Conservation (phyloP, 108 stramenopile species). For the Thalassiosira profunda region DNA sequence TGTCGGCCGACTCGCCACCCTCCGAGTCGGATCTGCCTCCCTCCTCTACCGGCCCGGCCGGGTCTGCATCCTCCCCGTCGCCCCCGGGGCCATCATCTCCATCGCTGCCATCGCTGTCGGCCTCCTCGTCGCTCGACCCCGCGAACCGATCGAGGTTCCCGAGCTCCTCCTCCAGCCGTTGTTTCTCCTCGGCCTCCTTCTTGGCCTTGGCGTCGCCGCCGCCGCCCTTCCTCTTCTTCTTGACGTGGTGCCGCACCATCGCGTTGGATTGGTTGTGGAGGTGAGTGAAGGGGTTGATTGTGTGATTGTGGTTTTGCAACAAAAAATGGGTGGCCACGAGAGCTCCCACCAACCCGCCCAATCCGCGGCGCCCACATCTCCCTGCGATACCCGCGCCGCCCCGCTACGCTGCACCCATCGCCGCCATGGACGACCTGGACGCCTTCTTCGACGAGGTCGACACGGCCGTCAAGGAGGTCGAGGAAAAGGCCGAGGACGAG, state of each 20-base stretch:
- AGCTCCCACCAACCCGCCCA: too few species aligned
- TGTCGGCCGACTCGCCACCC: slow-evolving; percentile 24
- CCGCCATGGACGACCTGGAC: slow-evolving; percentile 69
- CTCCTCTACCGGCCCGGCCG: slow-evolving; percentile 19
- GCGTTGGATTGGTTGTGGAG: background rate
- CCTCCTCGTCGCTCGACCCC: slow-evolving; percentile 86
- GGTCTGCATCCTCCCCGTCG: slow-evolving; percentile 1
- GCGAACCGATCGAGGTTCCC: slow-evolving; percentile 82
- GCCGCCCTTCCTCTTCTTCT: slow-evolving; percentile 40
- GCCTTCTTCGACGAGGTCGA: slow-evolving; percentile 88
- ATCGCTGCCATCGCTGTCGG: background rate
- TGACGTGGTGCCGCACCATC: slow-evolving; percentile 43
- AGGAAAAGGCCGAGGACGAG: slow-evolving; percentile 35
- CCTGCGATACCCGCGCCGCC: too few species aligned
- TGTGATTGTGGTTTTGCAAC: background rate
- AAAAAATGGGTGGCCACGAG: too few species aligned
- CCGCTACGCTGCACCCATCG: too few species aligned
- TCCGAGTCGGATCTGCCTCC: slow-evolving; percentile 17
- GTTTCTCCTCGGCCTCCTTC: slow-evolving; percentile 11
- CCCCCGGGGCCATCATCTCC: slow-evolving; percentile 24
- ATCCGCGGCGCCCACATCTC: too few species aligned
- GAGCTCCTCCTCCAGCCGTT: slow-evolving; percentile 21
- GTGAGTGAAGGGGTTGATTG: background rate
- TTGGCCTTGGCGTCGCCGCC: slow-evolving; percentile 9
- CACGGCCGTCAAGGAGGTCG: slow-evolving; percentile 67